phyloP scores from a whole-genome alignment of 805 yeast genomes.

The Aciculoconidium aculeatum region DNA sequence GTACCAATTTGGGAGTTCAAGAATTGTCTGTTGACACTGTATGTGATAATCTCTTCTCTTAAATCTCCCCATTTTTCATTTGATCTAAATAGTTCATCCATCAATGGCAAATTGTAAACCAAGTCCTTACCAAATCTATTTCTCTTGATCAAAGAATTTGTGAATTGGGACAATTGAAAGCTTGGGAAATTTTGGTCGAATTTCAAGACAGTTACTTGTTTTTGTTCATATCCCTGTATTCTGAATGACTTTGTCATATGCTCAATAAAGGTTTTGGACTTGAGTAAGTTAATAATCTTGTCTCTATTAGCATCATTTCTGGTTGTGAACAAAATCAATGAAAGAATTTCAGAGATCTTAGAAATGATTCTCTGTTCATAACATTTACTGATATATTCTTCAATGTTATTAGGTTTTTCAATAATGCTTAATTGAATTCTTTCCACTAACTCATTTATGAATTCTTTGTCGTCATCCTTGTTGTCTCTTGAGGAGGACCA shows the following conservation, averaged over 20 bases:
- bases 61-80: constrained; percentile 35
- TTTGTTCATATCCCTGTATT: constrained; percentile 40
- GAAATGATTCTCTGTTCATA: constrained; percentile 56
- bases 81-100: constrained; percentile 52
- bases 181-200: constrained; percentile 47
- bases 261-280: constrained; percentile 29
- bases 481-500: constrained; percentile 65
- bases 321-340: constrained; percentile 62
- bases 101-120: constrained; percentile 52
- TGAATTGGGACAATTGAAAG: constrained; percentile 46
- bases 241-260: constrained; percentile 27
- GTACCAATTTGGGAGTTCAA: constrained; percentile 61
- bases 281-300: constrained; percentile 39
- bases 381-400: constrained; percentile 33
- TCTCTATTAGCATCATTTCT: constrained; percentile 35
- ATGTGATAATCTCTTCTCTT: constrained; percentile 46
- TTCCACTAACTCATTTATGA: constrained; percentile 37
- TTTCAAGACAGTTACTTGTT: constrained; percentile 42
- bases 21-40: constrained; percentile 59
- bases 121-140: constrained; percentile 48
- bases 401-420: constrained; percentile 12
- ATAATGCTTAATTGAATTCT: constrained; percentile 20
- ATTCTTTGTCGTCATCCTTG: constrained; percentile 43
- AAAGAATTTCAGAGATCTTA: constrained; percentile 68
- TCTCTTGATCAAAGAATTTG: constrained; percentile 36